These are phyloP conservation scores for Prunella vulgaris DNA, from an alignment of 257 asterid species.

Conservation along the genomic window DNA sequence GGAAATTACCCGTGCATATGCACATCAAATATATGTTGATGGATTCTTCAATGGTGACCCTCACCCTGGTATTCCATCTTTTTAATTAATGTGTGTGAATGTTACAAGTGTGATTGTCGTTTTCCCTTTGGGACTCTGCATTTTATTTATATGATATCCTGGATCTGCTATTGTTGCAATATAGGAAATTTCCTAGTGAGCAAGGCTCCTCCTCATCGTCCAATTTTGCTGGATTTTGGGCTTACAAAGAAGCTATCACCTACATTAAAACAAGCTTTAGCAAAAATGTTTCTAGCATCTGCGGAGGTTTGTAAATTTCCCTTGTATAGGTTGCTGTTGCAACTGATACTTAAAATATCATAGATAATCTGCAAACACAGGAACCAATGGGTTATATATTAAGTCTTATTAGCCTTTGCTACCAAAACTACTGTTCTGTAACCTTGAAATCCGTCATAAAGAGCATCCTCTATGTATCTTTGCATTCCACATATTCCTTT, in stretches of 20 bases:
- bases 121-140: constrained; percentile 11
- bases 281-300: constrained; percentile 95
- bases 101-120: neutral
- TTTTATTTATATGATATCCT: constrained; percentile 8
- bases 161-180: constrained; percentile 26
- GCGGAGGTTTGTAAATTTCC: constrained; percentile 70
- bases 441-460: neutral
- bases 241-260: constrained; percentile 79
- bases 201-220: constrained; percentile 89
- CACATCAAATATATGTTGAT: constrained; percentile 96
- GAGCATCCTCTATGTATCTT: neutral
- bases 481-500: neutral
- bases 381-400: constrained; percentile 2
- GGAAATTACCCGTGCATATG: constrained; percentile 96
- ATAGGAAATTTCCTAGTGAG: constrained; percentile 96
- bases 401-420: constrained; percentile 12
- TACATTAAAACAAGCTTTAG: constrained; percentile 77
- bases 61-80: constrained; percentile 59
- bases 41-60: constrained; percentile 99
- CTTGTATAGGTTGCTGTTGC: constrained; percentile 5
- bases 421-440: neutral
- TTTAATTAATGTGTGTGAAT: neutral
- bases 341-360: neutral
- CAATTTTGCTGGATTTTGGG: constrained; percentile 93
- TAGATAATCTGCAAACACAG: neutral